Base-by-base conservation (phyloP, 2,329 filamentous ascomycete genomes). In the Colletotrichum sp. region DNA sequence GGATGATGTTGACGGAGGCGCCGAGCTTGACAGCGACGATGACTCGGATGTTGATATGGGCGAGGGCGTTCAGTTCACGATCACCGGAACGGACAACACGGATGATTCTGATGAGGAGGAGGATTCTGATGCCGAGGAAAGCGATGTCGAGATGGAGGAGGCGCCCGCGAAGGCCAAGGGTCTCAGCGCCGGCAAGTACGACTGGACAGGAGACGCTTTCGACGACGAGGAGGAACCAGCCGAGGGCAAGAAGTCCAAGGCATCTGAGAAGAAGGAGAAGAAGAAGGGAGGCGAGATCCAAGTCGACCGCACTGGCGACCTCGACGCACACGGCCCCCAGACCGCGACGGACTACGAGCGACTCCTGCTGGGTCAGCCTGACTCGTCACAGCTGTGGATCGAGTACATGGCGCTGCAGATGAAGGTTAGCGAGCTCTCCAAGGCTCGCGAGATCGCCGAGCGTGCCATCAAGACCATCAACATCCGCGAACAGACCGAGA, bases 321-420 rank as follows among this genome's bases (percentile, higher is more conserved):
- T 99, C 13, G 96, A 98, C 83, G 92, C 91, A 63, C 92, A 96
- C 80, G 96, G 96, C 0, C 97, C 97, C 3, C 96, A 98, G 83
- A 96, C 95, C 2, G 91, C 95, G 18, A 95, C 94, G 78, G 98
- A 99, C 85, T 99, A 96, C 84, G 98, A 99, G 86, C 94, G 97
- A 79, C 92, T 98, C 28, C 91, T 99, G 57, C 92, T 99, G 26
- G 95, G 96, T 72, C 95, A 98, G 83, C 96, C 97, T 4, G 96
- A 99, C 86, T 96, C 95, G n/a, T 98, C 96, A 1, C 89, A 94
- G 77, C 90, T 99, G 32, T 99, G 97, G 97, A 95, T 98, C 71
- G 92, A 95, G 79, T 99, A 99, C 87, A 99, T 99, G 95, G 96
- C 96, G n/a, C 98, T 98, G 90, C 95, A 99, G 86, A 93, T 98